Evolutionary conservation across 2,329 filamentous ascomycete genomes (phyloP), one percentile per base, ranked within the genome.

Genomic region (Tolypocladium pustulatum): DNA sequence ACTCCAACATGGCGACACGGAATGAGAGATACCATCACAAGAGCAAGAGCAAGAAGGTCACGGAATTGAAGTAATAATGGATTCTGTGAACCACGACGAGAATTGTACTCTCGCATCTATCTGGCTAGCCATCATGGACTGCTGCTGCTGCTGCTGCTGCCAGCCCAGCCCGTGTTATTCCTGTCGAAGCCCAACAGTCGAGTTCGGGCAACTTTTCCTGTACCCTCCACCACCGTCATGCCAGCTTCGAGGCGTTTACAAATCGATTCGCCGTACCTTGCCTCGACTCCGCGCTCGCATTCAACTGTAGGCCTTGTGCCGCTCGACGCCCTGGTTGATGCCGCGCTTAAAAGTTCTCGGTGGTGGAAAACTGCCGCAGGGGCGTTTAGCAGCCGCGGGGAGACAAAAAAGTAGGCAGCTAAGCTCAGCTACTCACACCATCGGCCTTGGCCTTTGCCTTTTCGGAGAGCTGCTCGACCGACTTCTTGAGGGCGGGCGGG

Each of bases 401-500:
- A 30, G 41, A 20, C 15, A 12, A 4, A 41, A 41, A 27, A 25
- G 6, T 1, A n/a, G 43, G 22, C 36, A 7, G 54, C 3, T 15
- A 8, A 2, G 2, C n/a, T 15, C 17, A 53, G 32, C 57, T 49
- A 60, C 61, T 60, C n/a, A 64, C 59, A n/a, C 56, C 54, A 51
- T 43, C 53, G 12, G 59, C 60, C 59, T 61, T 59, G 32, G 63
- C 64, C 60, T 68, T 65, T 32, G 65, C 67, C 64, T 71, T 69
- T 4, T 61, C 63, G 52, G 64, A 61, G 41, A 65, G 55, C 1
- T 36, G 46, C 56, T 68, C 62, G 46, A 72, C 62, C 25, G 63
- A 57, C 59, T 69, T 68, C 61, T 70, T 61, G 56, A 75, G 66
- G 54, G 67, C 69, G 8, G 67, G 61, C 6, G 71, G 72, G 58